Base-by-base conservation (phyloP, 1,284 basidiomycete genomes). In the Rhizoctonia solani region DNA sequence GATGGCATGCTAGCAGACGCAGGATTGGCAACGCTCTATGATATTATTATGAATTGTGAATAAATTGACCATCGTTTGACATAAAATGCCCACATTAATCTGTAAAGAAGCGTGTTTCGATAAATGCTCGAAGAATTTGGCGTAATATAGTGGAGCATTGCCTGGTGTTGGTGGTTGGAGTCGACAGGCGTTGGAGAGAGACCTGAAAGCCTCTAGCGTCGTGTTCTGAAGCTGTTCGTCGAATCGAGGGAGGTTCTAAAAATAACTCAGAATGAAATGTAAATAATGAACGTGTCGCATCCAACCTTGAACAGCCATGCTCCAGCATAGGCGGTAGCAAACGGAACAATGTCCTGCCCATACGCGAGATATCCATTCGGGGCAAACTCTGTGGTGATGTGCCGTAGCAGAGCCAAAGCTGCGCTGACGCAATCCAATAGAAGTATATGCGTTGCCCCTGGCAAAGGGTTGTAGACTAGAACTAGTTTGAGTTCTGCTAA, bases 261-360 rank as follows among this genome's bases (percentile, higher is more conserved):
- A 46, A 14, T 46, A 19, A 8, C 37, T 8, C 44, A 46, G 5
- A 19, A 19, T 9, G 9, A 19, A 46, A 14, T 6, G 11, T 46
- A 46, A 19, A 11, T 21, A 46, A 9, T 9, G 44, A 19, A 21
- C 21, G 44, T 46, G 8, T 6, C 11, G 30, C 16, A 14, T 47
- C 37, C 16, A 8, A 50, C 58, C 58, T 50, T 61, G 46, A 61
- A 61, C 16, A 61, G 21, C 58, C 58, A 61, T 6, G 32, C 58
- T 16, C 58, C 58, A 39, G 58, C 58, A 50, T 61, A 61, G 13
- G 58, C 58, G 3, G 32, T 41, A 3, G 46, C 14, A 50, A 61
- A 37, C 16, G 58, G 46, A 6, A 61, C 19, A 50, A 50, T 25
- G n/a, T 61, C 58, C 16, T 49, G 44, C 4, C 44, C 44, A 50